Percentiles rank a stretch among this genome's conserved stretches.
Evolutionary conservation across 169 alveolate genomes (phyloP).

Genomic region (Eimeria zaria): DNA sequence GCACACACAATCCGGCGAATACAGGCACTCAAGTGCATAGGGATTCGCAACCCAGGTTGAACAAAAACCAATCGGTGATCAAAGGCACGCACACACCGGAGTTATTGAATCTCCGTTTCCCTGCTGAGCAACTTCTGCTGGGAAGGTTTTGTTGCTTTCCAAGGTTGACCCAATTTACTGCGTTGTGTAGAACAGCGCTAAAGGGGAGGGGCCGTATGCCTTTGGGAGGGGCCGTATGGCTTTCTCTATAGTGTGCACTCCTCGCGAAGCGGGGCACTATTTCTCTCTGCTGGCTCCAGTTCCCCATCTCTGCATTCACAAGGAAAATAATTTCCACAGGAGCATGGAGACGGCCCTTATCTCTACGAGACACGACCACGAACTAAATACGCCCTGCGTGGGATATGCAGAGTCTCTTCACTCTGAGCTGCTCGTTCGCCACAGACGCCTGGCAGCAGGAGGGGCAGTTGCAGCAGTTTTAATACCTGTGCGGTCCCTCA

Average conservation of each 20-base stretch:
- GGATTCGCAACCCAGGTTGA: neutral
- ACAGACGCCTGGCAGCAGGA: neutral
- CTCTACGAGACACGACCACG: neutral
- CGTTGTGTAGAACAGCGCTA: too few species aligned
- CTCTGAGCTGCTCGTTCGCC: neutral
- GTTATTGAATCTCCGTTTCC: neutral
- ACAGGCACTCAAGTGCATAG: neutral
- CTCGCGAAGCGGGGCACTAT: too few species aligned
- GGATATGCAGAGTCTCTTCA: neutral
- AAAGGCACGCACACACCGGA: neutral
- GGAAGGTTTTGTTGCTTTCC: neutral
- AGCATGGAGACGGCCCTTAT: neutral
- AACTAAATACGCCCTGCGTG: neutral
- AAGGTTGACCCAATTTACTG: neutral
- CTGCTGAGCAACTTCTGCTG: neutral
- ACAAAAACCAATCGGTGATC: neutral
- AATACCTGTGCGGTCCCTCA: neutral
- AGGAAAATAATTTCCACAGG: too few species aligned
- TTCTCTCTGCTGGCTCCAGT: too few species aligned
- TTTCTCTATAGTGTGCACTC: too few species aligned
- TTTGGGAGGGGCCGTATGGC: too few species aligned
- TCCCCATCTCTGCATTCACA: too few species aligned
- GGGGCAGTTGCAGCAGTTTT: neutral
- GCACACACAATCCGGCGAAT: neutral
- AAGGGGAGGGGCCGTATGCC: too few species aligned